Evolutionary conservation across 345 rosid genomes (phyloP).

Genomic region (Moricandia arvensis): DNA sequence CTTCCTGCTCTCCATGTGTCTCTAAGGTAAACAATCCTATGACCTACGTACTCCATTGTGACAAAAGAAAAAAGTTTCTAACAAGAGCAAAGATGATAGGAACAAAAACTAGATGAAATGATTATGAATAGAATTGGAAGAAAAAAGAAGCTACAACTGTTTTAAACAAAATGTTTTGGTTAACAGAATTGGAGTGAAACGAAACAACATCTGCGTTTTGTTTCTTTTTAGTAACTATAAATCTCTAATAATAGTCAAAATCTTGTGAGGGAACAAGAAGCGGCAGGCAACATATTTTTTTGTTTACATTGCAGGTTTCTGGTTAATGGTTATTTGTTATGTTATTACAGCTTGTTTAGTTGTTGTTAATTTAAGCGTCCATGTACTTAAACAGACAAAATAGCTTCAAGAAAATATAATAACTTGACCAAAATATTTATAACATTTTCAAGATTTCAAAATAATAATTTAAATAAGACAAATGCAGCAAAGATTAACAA

Average conservation of each 20-base stretch:
- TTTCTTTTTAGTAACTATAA: neutral
- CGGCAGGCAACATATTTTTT: slow-evolving; percentile 11
- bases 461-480: neutral
- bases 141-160: slow-evolving; percentile 9
- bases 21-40: slow-evolving; percentile 33
- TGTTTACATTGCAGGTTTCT: slow-evolving; percentile 12
- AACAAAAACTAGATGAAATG: neutral
- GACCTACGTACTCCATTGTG: slow-evolving; percentile 27
- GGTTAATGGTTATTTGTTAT: slow-evolving; percentile 17
- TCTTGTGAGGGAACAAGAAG: slow-evolving; percentile 6
- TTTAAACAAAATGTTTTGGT: neutral
- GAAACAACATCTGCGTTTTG: slow-evolving; percentile 21
- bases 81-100: slow-evolving; percentile 12
- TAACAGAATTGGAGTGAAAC: slow-evolving; percentile 23
- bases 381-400: slow-evolving; percentile 9
- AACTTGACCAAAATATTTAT: neutral
- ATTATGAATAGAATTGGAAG: neutral
- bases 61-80: neutral
- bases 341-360: slow-evolving; percentile 27
- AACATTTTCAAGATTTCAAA: neutral
- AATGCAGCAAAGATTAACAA: slow-evolving; percentile 19
- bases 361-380: slow-evolving; percentile 19
- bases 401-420: neutral
- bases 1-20: slow-evolving; percentile 35
- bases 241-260: slow-evolving; percentile 22